These are phyloP conservation scores for Colletotrichum kahawae DNA, from an alignment of 2,329 filamentous ascomycete species.

Conservation along the genomic window DNA sequence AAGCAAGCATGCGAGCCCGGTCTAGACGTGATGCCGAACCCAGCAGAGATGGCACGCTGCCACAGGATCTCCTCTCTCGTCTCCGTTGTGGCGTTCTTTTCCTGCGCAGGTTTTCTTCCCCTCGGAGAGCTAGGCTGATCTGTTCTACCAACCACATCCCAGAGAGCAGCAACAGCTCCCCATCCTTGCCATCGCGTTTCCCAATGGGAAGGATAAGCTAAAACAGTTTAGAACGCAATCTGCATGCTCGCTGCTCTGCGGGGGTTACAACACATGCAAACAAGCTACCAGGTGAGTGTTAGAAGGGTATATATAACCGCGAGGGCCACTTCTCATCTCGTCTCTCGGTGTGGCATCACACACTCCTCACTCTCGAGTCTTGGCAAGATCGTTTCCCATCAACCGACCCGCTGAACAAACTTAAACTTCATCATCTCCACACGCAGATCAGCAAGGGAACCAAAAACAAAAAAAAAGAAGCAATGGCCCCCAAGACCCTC, in stretches of 20 bases:
- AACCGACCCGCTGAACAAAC: background rate
- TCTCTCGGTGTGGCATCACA: background rate
- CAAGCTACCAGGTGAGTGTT: background rate
- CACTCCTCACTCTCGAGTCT: too few relatives aligned
- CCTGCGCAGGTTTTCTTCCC: background rate
- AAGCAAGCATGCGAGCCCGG: background rate
- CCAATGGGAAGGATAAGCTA: conserved; percentile 4
- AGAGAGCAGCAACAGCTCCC: background rate
- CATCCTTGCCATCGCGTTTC: background rate
- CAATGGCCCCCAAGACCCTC: conserved; percentile 36
- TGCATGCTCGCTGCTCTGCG: background rate
- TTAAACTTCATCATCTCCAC: background rate
- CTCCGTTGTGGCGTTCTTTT: background rate
- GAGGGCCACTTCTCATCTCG: background rate
- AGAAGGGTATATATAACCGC: background rate
- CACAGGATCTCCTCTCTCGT: background rate
- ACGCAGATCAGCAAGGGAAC: background rate
- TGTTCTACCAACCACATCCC: background rate
- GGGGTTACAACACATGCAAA: background rate
- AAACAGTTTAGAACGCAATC: background rate
- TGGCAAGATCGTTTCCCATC: background rate
- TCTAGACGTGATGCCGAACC: background rate
- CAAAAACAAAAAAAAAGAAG: conserved; percentile 20
- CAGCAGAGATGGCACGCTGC: background rate
- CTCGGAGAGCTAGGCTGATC: too few relatives aligned